phyloP scores from a whole-genome alignment of 495 filamentous ascomycete genomes.

The Gamarada debralockiae region DNA sequence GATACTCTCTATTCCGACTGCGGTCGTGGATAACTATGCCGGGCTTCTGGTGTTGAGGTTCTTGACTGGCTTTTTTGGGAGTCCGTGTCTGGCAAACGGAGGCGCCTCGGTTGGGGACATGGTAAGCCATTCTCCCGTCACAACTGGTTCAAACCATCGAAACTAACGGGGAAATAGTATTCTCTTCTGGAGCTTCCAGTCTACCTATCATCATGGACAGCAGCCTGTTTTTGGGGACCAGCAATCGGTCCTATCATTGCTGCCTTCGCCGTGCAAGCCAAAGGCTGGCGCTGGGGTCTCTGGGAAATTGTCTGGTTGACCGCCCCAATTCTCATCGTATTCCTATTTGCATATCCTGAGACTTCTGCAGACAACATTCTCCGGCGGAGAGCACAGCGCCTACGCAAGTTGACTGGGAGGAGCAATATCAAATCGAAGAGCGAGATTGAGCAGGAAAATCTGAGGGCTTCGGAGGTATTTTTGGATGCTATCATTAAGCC shows the following conservation, averaged over 20 bases:
- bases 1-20: slow-evolving; percentile 74
- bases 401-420: slow-evolving; percentile 41
- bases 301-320: slow-evolving; percentile 52
- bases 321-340: slow-evolving; percentile 38
- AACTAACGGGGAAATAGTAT: neutral
- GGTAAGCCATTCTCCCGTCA: slow-evolving; percentile 62
- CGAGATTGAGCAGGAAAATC: slow-evolving; percentile 47
- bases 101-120: slow-evolving; percentile 77
- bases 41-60: slow-evolving; percentile 74
- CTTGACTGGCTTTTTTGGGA: slow-evolving; percentile 69
- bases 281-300: slow-evolving; percentile 55
- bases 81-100: slow-evolving; percentile 74
- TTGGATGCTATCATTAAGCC: slow-evolving; percentile 59
- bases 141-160: slow-evolving; percentile 42
- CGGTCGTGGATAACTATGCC: slow-evolving; percentile 65
- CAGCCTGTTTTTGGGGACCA: slow-evolving; percentile 41
- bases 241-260: slow-evolving; percentile 59
- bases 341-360: slow-evolving; percentile 43
- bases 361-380: slow-evolving; percentile 44
- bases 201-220: slow-evolving; percentile 59
- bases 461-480: slow-evolving; percentile 41
- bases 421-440: slow-evolving; percentile 43
- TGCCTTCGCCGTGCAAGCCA: slow-evolving; percentile 58
- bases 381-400: slow-evolving; percentile 33
- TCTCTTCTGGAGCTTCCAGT: slow-evolving; percentile 64